phyloP scores from a whole-genome alignment of 768 basidiomycete genomes.

The Trametes villosa region DNA sequence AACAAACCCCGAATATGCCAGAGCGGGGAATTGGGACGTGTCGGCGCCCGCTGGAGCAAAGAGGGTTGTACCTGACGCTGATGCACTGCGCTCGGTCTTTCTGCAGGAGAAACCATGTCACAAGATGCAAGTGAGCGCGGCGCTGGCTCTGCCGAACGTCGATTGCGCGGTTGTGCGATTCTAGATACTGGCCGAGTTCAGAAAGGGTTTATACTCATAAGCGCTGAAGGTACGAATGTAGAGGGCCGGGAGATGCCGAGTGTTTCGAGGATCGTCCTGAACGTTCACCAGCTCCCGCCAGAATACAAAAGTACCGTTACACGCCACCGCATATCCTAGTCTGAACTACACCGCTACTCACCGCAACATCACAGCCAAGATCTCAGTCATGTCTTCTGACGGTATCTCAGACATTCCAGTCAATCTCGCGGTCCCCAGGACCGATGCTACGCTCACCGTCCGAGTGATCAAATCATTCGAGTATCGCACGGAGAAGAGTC shows the following conservation, averaged over 20 bases:
- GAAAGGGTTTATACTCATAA: neutral
- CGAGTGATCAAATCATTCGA: conserved; percentile 95
- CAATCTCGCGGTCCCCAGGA: conserved; percentile 67
- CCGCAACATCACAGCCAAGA: neutral
- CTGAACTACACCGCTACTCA: neutral
- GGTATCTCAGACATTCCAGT: conserved; percentile 53
- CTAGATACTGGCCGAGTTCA: no score
- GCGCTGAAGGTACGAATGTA: neutral
- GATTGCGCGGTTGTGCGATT: no score
- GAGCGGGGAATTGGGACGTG: conserved; percentile 6
- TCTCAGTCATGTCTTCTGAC: conserved; percentile 24
- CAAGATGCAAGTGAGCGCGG: neutral
- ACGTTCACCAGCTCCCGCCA: conserved; percentile 5
- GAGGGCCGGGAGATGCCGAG: conserved; percentile 4
- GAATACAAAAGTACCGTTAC: neutral
- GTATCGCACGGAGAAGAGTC: conserved; percentile 85
- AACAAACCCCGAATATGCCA: neutral
- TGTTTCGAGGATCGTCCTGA: conserved; percentile 22
- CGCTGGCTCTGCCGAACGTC: neutral
- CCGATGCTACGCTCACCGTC: conserved; percentile 84
- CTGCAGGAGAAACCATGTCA: conserved; percentile 3
- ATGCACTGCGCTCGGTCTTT: neutral
- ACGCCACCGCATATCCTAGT: neutral
- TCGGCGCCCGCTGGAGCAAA: neutral
- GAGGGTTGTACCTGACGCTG: neutral